A percentile compares a stretch with the other conserved stretches of the same genome.
Evolutionary conservation across 495 filamentous ascomycete genomes (phyloP).

Genomic region (Podospora didyma): DNA sequence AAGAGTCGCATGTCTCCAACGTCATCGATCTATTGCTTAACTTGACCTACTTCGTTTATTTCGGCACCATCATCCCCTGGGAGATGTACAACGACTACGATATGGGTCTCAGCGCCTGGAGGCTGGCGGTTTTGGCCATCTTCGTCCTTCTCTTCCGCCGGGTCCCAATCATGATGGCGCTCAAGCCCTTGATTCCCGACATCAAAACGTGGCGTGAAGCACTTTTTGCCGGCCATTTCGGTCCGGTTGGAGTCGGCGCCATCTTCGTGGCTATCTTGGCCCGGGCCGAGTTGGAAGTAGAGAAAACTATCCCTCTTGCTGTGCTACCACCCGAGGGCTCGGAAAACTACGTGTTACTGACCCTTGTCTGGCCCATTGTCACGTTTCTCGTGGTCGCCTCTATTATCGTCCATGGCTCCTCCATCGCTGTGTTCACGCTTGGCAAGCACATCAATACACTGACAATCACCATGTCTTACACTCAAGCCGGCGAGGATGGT

Average conservation of each 20-base stretch:
- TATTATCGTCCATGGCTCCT: conserved; percentile 95
- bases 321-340: conserved; percentile 48
- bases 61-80: conserved; percentile 97
- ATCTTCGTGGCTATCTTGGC: conserved; percentile 94
- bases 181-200: conserved; percentile 94
- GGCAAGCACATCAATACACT: conserved; percentile 98
- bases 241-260: conserved; percentile 95
- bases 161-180: conserved; percentile 88
- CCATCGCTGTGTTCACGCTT: conserved; percentile 95
- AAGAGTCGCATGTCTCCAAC: conserved; percentile 98
- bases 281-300: conserved; percentile 77
- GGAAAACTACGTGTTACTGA: conserved; percentile 64
- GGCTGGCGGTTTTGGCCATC: conserved; percentile 81
- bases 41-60: conserved; percentile 95
- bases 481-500: conserved; percentile 80
- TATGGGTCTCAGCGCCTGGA: conserved; percentile 77
- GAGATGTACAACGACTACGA: conserved; percentile 68
- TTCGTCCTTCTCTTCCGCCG: conserved; percentile 94
- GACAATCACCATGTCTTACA: conserved; percentile 93
- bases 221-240: conserved; percentile 96
- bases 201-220: conserved; percentile 99
- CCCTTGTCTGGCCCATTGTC: conserved; percentile 92
- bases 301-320: conserved; percentile 63
- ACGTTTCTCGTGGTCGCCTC: conserved; percentile 92
- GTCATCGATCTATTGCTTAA: conserved; percentile 98